Evolutionary conservation across 305 asterid genomes (phyloP).

Genomic region (Fraxinus greggii): DNA sequence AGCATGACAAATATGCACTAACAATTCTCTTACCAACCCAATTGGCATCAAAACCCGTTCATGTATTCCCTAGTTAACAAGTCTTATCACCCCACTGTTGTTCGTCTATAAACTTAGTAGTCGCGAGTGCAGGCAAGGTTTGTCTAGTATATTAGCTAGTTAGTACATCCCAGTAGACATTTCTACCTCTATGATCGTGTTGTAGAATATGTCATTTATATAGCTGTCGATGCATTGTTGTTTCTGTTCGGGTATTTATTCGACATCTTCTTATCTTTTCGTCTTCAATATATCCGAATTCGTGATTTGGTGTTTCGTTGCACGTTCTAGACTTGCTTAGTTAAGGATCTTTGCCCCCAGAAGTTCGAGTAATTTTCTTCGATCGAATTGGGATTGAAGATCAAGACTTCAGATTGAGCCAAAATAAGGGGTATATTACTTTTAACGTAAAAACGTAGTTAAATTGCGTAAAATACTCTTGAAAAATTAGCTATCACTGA

Average conservation of each 20-base stretch:
- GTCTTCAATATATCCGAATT: background rate
- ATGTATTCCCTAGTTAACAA: background rate
- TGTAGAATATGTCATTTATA: conserved; percentile 33
- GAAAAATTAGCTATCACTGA: background rate
- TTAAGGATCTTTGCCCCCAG: background rate
- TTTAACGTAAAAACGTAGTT: background rate
- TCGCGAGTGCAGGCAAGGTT: conserved; percentile 24
- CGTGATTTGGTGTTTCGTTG: background rate
- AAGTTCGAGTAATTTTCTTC: background rate
- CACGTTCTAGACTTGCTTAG: background rate
- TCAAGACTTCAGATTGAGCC: background rate
- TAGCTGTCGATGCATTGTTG: background rate
- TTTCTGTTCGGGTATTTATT: conserved; percentile 10
- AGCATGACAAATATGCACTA: background rate
- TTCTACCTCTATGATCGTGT: background rate
- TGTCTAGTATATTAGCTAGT: conserved; percentile 29
- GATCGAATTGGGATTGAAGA: background rate
- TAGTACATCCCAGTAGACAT: conserved; percentile 21
- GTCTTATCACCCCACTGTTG: conserved; percentile 12
- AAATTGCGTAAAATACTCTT: background rate
- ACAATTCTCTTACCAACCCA: conserved; percentile 24
- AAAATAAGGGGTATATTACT: too few relatives aligned
- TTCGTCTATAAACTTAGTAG: conserved; percentile 23
- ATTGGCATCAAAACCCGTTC: background rate
- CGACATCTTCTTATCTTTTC: background rate